These are phyloP conservation scores for Rhizomucor miehei DNA, from an alignment of 371 early-diverging fungal genomes.

Conservation along the genomic window DNA sequence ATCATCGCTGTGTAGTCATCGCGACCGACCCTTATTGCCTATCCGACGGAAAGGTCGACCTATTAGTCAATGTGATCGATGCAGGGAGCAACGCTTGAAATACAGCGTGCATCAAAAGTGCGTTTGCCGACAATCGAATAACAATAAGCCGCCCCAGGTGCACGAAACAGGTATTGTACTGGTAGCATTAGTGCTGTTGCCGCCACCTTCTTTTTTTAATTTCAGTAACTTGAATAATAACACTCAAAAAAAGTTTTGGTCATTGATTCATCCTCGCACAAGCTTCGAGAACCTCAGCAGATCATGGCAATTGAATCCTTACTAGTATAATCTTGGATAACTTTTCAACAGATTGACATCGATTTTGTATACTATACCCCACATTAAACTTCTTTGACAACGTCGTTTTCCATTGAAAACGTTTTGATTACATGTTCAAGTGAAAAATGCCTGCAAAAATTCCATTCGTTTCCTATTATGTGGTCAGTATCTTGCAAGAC, in stretches of 20 bases:
- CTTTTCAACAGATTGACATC: background rate
- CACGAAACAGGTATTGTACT: background rate
- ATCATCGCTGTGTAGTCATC: constrained; percentile 16
- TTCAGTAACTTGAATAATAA: background rate
- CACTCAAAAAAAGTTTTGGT: background rate
- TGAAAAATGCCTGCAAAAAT: no score
- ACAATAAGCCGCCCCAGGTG: background rate
- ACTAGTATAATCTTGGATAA: background rate
- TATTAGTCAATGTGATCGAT: constrained; percentile 17
- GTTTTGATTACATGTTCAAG: no score
- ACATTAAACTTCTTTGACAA: no score
- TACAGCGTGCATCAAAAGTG: constrained; percentile 19
- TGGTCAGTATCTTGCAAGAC: no score
- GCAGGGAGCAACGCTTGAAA: constrained; percentile 17
- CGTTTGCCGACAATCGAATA: constrained; percentile 2
- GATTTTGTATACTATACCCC: background rate
- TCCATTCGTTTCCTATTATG: no score
- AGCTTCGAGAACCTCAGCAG: background rate
- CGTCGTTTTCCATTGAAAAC: no score
- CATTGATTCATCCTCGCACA: background rate
- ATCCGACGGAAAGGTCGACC: constrained; percentile 24
- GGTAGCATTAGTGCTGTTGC: background rate
- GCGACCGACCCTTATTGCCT: constrained; percentile 13
- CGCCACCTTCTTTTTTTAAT: background rate
- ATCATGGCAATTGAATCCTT: background rate